phyloP scores from a whole-genome alignment of 768 basidiomycete genomes.

The Cystobasidium onofrii region DNA sequence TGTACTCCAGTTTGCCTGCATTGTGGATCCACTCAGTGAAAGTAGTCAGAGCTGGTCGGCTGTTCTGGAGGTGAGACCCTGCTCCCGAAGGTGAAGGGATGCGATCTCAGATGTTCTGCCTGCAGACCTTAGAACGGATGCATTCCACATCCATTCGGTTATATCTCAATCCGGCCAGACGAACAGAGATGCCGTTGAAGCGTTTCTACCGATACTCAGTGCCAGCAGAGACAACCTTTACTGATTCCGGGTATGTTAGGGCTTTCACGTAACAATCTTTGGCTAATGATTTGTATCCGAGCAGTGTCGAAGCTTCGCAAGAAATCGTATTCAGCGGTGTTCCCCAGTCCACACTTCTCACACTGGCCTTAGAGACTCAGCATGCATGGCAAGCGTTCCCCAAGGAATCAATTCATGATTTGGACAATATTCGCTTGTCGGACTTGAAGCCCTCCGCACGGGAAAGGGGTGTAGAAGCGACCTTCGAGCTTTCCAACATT shows the following conservation, averaged over 20 bases:
- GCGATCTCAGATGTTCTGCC: not conserved
- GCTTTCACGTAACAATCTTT: not conserved
- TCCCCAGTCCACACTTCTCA: conserved; percentile 80
- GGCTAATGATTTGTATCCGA: not conserved
- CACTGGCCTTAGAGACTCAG: conserved; percentile 84
- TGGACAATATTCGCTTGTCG: conserved; percentile 86
- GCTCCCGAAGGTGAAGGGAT: not conserved
- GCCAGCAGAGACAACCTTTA: conserved; percentile 42
- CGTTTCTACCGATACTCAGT: conserved; percentile 75
- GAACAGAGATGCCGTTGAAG: conserved; percentile 78
- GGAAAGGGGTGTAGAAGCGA: conserved; percentile 56
- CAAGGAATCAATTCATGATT: conserved; percentile 74
- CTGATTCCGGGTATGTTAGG: conserved; percentile 2
- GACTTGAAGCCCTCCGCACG: conserved; percentile 57
- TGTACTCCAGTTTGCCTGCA: conserved; percentile 58
- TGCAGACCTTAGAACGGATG: conserved; percentile 43
- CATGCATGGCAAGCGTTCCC: conserved; percentile 89
- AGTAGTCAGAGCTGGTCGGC: conserved; percentile 77
- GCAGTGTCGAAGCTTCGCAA: conserved; percentile 54
- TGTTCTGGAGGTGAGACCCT: conserved; percentile 57
- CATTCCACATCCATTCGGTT: conserved; percentile 55
- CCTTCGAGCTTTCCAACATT: conserved; percentile 81
- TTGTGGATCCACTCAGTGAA: conserved; percentile 80
- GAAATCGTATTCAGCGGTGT: conserved; percentile 61
- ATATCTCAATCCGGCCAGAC: conserved; percentile 64